Conservation (phyloP, 169 alveolate genomes). For the Eimeria nieschulzi region DNA sequence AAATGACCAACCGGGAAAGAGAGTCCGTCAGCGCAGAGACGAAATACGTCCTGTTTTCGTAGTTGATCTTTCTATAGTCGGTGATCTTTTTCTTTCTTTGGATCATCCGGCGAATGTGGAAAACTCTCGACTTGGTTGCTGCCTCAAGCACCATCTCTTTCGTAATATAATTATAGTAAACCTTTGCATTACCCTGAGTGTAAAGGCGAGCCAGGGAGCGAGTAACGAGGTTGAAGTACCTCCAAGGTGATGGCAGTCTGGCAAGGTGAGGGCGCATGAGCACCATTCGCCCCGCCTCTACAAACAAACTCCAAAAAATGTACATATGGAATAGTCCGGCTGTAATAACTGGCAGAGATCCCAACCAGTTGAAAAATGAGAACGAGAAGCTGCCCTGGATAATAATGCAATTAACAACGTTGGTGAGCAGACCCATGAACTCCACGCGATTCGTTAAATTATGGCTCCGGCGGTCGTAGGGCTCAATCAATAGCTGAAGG, state of each 20-base stretch:
- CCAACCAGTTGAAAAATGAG: constrained; percentile 67
- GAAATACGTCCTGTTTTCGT: constrained; percentile 74
- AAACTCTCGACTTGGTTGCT: constrained; percentile 72
- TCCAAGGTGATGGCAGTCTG: constrained; percentile 73
- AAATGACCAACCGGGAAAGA: constrained; percentile 71
- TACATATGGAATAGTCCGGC: constrained; percentile 62
- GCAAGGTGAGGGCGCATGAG: constrained; percentile 77
- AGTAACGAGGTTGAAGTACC: constrained; percentile 72
- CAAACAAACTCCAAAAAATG: constrained; percentile 75
- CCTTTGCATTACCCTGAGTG: constrained; percentile 73
- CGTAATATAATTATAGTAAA: constrained; percentile 76
- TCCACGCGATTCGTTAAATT: constrained; percentile 73
- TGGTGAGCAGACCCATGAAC: constrained; percentile 62
- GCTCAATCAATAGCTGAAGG: constrained; percentile 73
- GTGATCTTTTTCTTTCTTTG: constrained; percentile 54
- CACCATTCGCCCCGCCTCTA: constrained; percentile 77
- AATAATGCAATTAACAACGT: constrained; percentile 65
- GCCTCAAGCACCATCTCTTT: constrained; percentile 78
- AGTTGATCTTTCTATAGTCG: constrained; percentile 70
- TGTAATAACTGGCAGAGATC: constrained; percentile 65
- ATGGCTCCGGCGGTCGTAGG: constrained; percentile 76
- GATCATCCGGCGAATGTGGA: constrained; percentile 72
- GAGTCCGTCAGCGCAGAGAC: constrained; percentile 75
- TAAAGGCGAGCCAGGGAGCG: constrained; percentile 76
- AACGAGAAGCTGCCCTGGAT: constrained; percentile 74